These are phyloP conservation scores for Pythium pectinolyticum DNA, from an alignment of 352 stramenopile species.

Conservation along the genomic window DNA sequence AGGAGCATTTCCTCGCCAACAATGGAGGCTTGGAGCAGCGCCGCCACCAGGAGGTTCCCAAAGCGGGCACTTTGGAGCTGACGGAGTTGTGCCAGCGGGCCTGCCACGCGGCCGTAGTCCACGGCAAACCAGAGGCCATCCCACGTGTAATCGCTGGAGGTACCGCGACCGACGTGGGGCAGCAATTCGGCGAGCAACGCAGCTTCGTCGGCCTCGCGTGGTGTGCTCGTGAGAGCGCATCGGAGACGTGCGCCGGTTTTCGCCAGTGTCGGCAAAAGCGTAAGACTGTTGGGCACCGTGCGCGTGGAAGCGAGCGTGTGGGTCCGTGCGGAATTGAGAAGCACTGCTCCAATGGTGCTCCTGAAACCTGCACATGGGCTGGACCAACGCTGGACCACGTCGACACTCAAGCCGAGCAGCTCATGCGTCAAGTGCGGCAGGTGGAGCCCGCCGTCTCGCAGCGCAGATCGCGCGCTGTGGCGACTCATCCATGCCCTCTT, in stretches of 20 bases:
- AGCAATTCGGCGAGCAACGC: not conserved
- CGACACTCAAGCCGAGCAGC: not conserved
- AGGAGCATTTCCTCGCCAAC: not conserved
- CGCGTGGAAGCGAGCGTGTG: not conserved
- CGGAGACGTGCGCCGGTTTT: not conserved
- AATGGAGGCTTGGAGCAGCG: not conserved
- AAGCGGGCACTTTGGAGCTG: not conserved
- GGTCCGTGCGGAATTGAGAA: not conserved
- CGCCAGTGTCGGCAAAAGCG: not conserved
- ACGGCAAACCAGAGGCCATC: not conserved
- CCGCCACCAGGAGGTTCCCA: not conserved
- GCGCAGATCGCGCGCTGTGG: not conserved
- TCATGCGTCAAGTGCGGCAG: not conserved
- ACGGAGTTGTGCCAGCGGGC: not conserved
- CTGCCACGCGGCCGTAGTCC: not conserved
- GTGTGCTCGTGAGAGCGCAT: not conserved
- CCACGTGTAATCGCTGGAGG: not conserved
- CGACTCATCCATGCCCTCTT: not conserved
- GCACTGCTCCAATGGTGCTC: no score
- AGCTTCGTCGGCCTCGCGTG: not conserved
- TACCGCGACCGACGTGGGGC: not conserved
- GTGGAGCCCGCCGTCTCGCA: not conserved
- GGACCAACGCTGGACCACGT: not conserved
- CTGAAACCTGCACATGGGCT: not conserved
- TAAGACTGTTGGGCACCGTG: not conserved